A percentile compares a stretch with the other conserved stretches of the same genome.
phyloP scores from a whole-genome alignment of 305 asterid species.

The Solanum hybrid region DNA sequence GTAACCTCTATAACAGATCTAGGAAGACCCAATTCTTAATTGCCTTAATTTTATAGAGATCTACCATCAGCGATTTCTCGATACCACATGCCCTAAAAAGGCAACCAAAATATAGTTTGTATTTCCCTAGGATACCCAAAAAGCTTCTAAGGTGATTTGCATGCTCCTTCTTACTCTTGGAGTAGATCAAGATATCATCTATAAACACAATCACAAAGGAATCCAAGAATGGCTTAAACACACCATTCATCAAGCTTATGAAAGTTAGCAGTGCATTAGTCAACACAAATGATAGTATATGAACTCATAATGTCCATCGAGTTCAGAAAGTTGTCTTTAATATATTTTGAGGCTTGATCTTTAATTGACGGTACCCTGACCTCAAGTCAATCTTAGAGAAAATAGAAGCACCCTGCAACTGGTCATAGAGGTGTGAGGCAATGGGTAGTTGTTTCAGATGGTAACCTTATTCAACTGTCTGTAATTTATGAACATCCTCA shows the following conservation, averaged over 20 bases:
- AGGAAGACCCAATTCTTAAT: background rate
- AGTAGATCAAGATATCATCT: background rate
- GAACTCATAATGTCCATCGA: background rate
- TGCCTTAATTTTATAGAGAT: background rate
- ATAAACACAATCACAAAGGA: background rate
- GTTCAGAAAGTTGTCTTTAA: background rate
- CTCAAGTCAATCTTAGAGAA: background rate
- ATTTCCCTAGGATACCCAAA: background rate
- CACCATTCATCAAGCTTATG: background rate
- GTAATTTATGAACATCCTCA: background rate
- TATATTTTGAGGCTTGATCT: background rate
- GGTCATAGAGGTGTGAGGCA: background rate
- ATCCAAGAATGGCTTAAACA: background rate
- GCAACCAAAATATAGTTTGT: background rate
- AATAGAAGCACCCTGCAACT: background rate
- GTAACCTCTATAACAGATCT: background rate
- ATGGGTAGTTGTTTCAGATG: rapidly evolving
- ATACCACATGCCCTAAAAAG: background rate
- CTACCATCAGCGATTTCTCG: background rate
- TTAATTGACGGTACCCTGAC: background rate
- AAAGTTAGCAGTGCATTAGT: too few relatives aligned
- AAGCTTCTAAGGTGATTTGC: background rate
- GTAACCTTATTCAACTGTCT: background rate
- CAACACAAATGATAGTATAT: background rate
- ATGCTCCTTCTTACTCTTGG: background rate